Evolutionary conservation across 2,329 filamentous ascomycete species (phyloP).

Genomic region (Rutstroemia sp.): DNA sequence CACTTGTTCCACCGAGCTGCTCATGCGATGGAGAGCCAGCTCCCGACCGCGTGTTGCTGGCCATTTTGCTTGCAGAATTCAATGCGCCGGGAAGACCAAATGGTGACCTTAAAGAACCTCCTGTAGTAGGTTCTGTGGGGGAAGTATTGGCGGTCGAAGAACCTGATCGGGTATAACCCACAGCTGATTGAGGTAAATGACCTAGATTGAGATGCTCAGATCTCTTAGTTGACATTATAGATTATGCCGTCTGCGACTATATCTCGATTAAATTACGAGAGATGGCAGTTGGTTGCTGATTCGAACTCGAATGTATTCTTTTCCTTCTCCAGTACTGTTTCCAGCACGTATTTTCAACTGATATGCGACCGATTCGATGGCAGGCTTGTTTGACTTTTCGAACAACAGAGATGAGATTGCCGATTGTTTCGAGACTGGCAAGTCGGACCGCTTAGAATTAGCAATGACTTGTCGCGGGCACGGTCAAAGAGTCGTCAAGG

Average conservation of each 20-base stretch:
- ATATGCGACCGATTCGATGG: neutral
- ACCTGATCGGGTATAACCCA: slow-evolving; percentile 43
- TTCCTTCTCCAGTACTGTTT: neutral
- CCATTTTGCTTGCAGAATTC: slow-evolving; percentile 51
- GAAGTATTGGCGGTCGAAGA: slow-evolving; percentile 77
- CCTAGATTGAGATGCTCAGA: slow-evolving; percentile 81
- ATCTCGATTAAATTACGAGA: slow-evolving; percentile 25
- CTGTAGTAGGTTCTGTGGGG: slow-evolving; percentile 64
- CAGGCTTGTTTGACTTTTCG: neutral
- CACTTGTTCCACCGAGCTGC: slow-evolving; percentile 49
- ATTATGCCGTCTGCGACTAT: slow-evolving; percentile 43
- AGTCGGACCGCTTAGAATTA: slow-evolving; percentile 3
- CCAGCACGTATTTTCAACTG: slow-evolving; percentile 11
- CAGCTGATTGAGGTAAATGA: slow-evolving; percentile 51
- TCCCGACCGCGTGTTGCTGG: slow-evolving; percentile 63
- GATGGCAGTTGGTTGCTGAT: slow-evolving; percentile 19
- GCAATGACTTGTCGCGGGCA: slow-evolving; percentile 15
- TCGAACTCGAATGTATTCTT: slow-evolving; percentile 21
- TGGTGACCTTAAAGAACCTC: slow-evolving; percentile 58
- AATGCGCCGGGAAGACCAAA: slow-evolving; percentile 62
- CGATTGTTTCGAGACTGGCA: neutral
- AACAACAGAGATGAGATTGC: neutral
- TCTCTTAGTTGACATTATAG: slow-evolving; percentile 88
- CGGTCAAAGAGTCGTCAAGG: slow-evolving; percentile 3
- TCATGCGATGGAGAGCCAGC: slow-evolving; percentile 96